A percentile compares a stretch with the other conserved stretches of the same genome.
These are phyloP conservation scores for Amaranthus palmeri DNA, from an alignment of 148 eudicot genomes.

Conservation along the genomic window DNA sequence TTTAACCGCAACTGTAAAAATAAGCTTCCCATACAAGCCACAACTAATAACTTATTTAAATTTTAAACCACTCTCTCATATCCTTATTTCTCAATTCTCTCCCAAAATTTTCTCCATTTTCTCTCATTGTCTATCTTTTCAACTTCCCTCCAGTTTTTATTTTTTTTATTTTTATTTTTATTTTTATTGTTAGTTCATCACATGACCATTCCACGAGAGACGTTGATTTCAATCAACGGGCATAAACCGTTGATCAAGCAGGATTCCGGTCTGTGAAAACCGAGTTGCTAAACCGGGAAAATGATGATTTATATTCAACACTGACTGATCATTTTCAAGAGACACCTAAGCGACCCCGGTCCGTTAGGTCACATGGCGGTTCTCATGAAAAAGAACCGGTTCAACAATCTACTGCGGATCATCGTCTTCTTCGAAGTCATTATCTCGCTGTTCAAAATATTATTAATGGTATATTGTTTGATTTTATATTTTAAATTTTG, in stretches of 20 bases:
- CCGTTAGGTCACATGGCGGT: neutral
- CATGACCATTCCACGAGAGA: neutral
- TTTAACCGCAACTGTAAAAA: too few relatives aligned
- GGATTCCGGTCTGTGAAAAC: slow-evolving; percentile 1
- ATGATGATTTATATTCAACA: neutral
- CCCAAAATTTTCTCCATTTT: neutral
- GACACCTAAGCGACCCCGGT: slow-evolving; percentile 9
- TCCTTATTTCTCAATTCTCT: neutral
- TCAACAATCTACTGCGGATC: slow-evolving; percentile 1
- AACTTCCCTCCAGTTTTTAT: neutral
- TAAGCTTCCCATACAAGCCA: neutral
- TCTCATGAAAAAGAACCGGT: neutral
- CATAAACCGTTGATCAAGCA: neutral
- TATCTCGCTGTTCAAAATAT: slow-evolving; percentile 14
- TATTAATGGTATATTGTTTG: slow-evolving; percentile 19
- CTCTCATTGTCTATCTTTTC: neutral
- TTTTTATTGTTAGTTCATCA: neutral
- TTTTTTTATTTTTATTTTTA: neutral
- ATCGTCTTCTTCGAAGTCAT: slow-evolving; percentile 23
- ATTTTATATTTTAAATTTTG: neutral
- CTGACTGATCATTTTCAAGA: neutral
- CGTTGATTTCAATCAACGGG: slow-evolving; percentile 2
- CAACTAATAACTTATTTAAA: too few relatives aligned
- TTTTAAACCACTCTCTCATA: neutral
- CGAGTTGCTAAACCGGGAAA: neutral